Base-by-base conservation (phyloP, 768 basidiomycete species). In the Amanita thiersii region DNA sequence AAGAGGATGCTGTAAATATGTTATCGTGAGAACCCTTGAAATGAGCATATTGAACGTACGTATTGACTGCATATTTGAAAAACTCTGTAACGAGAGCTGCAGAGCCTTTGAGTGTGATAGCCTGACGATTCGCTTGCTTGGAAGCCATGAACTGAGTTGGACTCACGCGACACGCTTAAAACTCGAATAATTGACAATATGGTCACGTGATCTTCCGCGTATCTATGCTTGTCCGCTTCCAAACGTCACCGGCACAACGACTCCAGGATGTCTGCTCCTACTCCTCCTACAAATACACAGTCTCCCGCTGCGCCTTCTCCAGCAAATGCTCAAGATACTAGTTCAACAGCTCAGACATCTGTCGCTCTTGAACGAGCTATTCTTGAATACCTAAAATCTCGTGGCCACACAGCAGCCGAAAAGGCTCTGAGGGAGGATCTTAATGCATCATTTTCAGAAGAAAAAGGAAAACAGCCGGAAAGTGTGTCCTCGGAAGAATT, bases 1-100 rank as follows among this genome's bases (percentile, higher is more conserved):
- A 94, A 99, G 40, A 99, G 68, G 53, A 98, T 94, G 11, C 91
- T 96, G n/a, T n/a, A n/a, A n/a, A n/a, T 56, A 33, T 20, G 32
- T 37, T 18, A 32, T 30, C 41, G 33, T 45, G 44, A 50, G 50
- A 32, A 50, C 46, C 30, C 34, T 25, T 26, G 28, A 37, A 20
- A 30, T 5, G 14, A 0, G 17, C 7, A 24, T 19, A 20, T 39
- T 30, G 26, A 37, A 70, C 86, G 50, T 54, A 92, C 91, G 86
- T 92, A 68, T 96, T 96, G 51, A 91, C 90, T n/a, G 89, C 86
- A 62, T 92, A 98, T 67, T 97, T 97, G 73, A 99, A 98, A 72
- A 99, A 98, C 54, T 99, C 96, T 0, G 91, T 94, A 43, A 98
- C 94, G 14, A 97, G 73, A 29, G 79, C 73, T 2, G 91, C 90